Conservation (phyloP, 768 basidiomycete genomes). For the Heimioporus sp. region DNA sequence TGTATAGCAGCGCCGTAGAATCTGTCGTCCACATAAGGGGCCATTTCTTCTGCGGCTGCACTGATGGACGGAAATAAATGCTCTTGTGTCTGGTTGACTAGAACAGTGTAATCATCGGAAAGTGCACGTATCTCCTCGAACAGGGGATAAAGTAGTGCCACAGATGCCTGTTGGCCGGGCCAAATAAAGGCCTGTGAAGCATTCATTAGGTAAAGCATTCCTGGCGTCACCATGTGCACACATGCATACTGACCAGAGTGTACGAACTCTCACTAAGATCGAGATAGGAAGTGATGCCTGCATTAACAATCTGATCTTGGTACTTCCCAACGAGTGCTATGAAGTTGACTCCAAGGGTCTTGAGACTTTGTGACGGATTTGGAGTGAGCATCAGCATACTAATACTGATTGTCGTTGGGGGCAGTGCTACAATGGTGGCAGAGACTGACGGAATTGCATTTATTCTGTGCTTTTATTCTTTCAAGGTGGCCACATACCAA, state of each 20-base stretch:
- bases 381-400: constrained; percentile 7
- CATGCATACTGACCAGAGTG: constrained; percentile 1
- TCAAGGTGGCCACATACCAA: constrained; percentile 20
- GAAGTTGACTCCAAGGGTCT: constrained; percentile 10
- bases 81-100: constrained; percentile 9
- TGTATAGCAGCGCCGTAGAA: constrained; percentile 12
- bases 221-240: too few species aligned
- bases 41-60: constrained; percentile 1
- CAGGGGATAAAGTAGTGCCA: constrained; percentile 12
- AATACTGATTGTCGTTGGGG: constrained; percentile 5
- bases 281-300: constrained; percentile 3
- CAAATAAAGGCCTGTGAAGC: constrained; percentile 7
- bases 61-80: constrained; percentile 12
- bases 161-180: constrained; percentile 1
- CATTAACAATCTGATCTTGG: constrained; percentile 8
- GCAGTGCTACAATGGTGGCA: constrained; percentile 12
- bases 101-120: constrained; percentile 9
- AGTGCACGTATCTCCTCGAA: constrained; percentile 13
- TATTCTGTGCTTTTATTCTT: not conserved
- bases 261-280: not conserved
- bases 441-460: constrained; percentile 5
- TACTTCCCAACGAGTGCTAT: constrained; percentile 19
- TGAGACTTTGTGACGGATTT: constrained; percentile 9
- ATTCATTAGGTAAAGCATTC: not conserved
- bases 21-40: constrained; percentile 1